These are phyloP conservation scores for Aspergillus sp. DNA, from an alignment of 2,329 filamentous ascomycete genomes.

Conservation along the genomic window DNA sequence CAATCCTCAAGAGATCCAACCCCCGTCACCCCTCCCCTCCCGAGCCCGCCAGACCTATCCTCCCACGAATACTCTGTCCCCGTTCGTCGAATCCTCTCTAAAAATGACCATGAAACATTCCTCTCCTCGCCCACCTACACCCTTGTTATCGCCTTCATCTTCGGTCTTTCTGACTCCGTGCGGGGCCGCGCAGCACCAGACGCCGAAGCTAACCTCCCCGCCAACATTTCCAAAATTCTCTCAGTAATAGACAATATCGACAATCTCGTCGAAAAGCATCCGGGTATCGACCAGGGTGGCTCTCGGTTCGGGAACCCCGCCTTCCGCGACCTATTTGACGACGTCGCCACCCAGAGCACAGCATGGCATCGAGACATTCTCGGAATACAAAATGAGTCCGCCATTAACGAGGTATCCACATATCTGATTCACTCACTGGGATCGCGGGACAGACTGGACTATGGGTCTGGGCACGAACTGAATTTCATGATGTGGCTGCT, in stretches of 20 bases:
- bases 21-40: slow-evolving; percentile 73
- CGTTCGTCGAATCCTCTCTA: slow-evolving; percentile 76
- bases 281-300: slow-evolving; percentile 80
- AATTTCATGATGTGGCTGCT: slow-evolving; percentile 97
- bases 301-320: slow-evolving; percentile 93
- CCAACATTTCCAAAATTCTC: slow-evolving; percentile 64
- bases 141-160: slow-evolving; percentile 81
- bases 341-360: slow-evolving; percentile 40
- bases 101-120: slow-evolving; percentile 78
- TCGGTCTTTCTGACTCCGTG: slow-evolving; percentile 80
- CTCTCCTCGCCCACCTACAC: slow-evolving; percentile 72
- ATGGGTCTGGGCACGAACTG: slow-evolving; percentile 94
- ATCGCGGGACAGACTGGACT: slow-evolving; percentile 85
- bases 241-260: slow-evolving; percentile 70
- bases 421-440: slow-evolving; percentile 86
- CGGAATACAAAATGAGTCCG: slow-evolving; percentile 42
- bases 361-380: slow-evolving; percentile 45
- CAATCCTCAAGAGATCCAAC: slow-evolving; percentile 52
- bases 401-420: slow-evolving; percentile 69
- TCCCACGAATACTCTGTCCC: slow-evolving; percentile 66
- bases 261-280: slow-evolving; percentile 64
- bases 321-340: slow-evolving; percentile 76
- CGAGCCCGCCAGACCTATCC: slow-evolving; percentile 63
- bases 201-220: slow-evolving; percentile 39
- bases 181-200: slow-evolving; percentile 44